Evolutionary conservation across 2,329 filamentous ascomycete species (phyloP).

Genomic region (Penicillium sp.): DNA sequence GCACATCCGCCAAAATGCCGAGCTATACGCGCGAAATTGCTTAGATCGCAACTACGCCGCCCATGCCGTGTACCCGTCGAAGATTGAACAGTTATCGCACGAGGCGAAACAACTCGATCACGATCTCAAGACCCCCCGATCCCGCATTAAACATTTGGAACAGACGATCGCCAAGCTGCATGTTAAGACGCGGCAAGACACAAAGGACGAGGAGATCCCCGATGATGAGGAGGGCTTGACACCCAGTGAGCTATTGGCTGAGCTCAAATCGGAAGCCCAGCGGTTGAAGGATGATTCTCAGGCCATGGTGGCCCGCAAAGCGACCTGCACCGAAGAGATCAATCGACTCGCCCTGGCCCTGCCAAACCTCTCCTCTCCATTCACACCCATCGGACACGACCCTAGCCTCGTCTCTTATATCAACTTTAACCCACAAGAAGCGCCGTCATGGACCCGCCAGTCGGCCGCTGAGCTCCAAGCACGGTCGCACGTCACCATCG

Average conservation of each 20-base stretch:
- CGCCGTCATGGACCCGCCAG: constrained; percentile 33
- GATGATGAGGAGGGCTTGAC: not conserved
- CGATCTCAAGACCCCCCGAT: constrained; percentile 42
- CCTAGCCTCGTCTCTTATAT: constrained; percentile 73
- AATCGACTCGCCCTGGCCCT: constrained; percentile 73
- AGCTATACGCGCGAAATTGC: constrained; percentile 81
- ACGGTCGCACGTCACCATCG: constrained; percentile 84
- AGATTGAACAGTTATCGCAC: constrained; percentile 50
- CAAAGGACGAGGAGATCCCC: constrained; percentile 1
- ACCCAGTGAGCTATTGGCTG: constrained; percentile 24
- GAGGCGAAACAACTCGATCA: constrained; percentile 42
- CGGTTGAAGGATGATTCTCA: constrained; percentile 40
- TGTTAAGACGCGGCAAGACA: constrained; percentile 25
- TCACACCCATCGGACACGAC: constrained; percentile 71
- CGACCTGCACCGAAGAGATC: constrained; percentile 60
- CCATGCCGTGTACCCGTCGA: constrained; percentile 54
- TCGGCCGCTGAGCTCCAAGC: constrained; percentile 25
- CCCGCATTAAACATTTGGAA: constrained; percentile 48
- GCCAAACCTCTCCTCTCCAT: constrained; percentile 79
- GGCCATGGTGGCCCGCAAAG: constrained; percentile 33
- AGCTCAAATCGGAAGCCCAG: constrained; percentile 41
- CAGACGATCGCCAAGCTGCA: constrained; percentile 42
- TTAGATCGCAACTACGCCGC: constrained; percentile 77
- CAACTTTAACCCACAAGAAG: constrained; percentile 64
- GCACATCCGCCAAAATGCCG: constrained; percentile 83